Evolutionary conservation across 768 basidiomycete genomes (phyloP).

Genomic region (Chalciporus chontae): DNA sequence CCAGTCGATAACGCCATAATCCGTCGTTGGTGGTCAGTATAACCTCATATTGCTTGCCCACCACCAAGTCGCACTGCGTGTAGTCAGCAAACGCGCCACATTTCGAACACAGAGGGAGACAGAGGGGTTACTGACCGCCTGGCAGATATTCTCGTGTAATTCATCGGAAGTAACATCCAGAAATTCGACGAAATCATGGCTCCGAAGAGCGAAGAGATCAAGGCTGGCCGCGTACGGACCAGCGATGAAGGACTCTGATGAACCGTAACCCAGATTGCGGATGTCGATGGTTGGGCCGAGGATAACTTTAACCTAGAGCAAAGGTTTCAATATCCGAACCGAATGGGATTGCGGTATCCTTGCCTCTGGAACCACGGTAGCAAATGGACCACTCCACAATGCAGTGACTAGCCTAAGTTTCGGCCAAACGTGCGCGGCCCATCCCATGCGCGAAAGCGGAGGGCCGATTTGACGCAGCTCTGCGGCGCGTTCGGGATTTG

Average conservation of each 20-base stretch:
- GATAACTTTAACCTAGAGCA: slow-evolving; percentile 10
- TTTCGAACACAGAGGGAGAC: background rate
- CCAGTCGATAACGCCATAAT: slow-evolving; percentile 18
- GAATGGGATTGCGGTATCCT: background rate
- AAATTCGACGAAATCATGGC: slow-evolving; percentile 13
- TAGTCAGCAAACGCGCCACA: background rate
- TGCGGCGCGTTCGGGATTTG: slow-evolving; percentile 17
- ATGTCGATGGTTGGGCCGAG: slow-evolving; percentile 8
- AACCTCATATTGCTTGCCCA: too few relatives aligned
- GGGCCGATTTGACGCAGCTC: slow-evolving; percentile 15
- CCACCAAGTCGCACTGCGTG: slow-evolving; percentile 13
- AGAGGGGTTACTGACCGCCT: slow-evolving; percentile 10
- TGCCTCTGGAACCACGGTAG: slow-evolving; percentile 12
- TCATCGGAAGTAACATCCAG: slow-evolving; percentile 11
- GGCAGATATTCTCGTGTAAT: slow-evolving; percentile 11
- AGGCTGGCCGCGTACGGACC: background rate
- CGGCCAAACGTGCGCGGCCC: slow-evolving; percentile 19
- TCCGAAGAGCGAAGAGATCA: slow-evolving; percentile 7
- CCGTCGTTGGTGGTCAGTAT: slow-evolving; percentile 5
- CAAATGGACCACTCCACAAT: slow-evolving; percentile 12
- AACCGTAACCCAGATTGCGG: slow-evolving; percentile 4
- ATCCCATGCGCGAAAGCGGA: slow-evolving; percentile 11
- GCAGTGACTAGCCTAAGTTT: background rate
- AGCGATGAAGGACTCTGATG: slow-evolving; percentile 11
- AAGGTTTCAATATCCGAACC: background rate